phyloP scores from a whole-genome alignment of 2,329 filamentous ascomycete genomes.

The Dothistroma septosporum region DNA sequence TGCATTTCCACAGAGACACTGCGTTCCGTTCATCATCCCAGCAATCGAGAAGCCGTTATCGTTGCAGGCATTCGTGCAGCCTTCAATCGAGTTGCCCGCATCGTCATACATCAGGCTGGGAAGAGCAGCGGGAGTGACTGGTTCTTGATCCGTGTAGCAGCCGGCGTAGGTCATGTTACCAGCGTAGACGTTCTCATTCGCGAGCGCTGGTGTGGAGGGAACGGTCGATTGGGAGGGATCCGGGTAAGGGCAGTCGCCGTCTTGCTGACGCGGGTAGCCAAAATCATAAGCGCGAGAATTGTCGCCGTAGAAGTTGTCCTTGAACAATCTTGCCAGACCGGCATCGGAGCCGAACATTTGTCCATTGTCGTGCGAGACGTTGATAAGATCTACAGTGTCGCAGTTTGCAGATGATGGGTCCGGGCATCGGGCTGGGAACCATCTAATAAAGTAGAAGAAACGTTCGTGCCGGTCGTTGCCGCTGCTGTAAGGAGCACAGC shows the following conservation, averaged over 20 bases:
- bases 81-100: constrained; percentile 27
- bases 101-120: constrained; percentile 22
- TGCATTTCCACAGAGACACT: constrained; percentile 34
- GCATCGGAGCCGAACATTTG: constrained; percentile 33
- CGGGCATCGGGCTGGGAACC: constrained; percentile 30
- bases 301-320: constrained; percentile 35
- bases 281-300: constrained; percentile 30
- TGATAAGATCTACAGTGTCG: constrained; percentile 33
- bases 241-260: constrained; percentile 31
- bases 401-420: constrained; percentile 25
- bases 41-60: constrained; percentile 32
- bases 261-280: constrained; percentile 32
- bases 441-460: constrained; percentile 36
- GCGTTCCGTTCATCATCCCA: constrained; percentile 31
- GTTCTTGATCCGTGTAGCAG: constrained; percentile 32
- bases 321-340: constrained; percentile 33
- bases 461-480: constrained; percentile 36
- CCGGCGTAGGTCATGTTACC: constrained; percentile 35
- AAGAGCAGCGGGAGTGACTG: constrained; percentile 20
- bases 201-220: neutral
- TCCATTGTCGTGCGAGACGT: constrained; percentile 32
- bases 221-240: neutral
- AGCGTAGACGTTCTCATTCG: constrained; percentile 19
- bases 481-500: constrained; percentile 30
- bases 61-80: constrained; percentile 29